Conservation (phyloP, 2,329 filamentous ascomycete genomes). For the Aspergillus pseudoglaucus region DNA sequence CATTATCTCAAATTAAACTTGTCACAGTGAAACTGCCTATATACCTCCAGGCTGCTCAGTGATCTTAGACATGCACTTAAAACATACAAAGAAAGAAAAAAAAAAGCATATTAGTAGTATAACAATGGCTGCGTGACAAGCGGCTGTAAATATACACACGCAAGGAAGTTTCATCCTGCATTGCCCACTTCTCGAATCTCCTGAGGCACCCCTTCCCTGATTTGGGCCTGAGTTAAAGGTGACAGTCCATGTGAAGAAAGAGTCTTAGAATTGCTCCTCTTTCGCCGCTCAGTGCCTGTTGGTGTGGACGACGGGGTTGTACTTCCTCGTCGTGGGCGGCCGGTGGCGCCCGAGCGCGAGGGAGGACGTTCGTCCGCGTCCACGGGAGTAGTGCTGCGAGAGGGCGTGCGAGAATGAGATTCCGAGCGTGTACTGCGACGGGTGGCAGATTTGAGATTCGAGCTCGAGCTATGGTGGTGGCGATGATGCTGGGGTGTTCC, state of each 20-base stretch:
- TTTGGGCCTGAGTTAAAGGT: constrained; percentile 32
- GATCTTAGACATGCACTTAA: no score
- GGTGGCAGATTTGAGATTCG: constrained; percentile 20
- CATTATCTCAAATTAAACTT: no score
- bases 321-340: constrained; percentile 31
- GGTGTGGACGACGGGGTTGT: constrained; percentile 19
- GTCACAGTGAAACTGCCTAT: no score
- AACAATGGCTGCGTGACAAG: no score
- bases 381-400: constrained; percentile 36
- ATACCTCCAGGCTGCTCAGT: no score
- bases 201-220: constrained; percentile 27
- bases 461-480: constrained; percentile 21
- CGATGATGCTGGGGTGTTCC: constrained; percentile 20
- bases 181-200: constrained; percentile 7
- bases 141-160: no score
- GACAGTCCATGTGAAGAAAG: constrained; percentile 24
- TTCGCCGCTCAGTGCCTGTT: constrained; percentile 23
- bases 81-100: no score
- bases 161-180: no score
- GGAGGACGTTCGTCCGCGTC: constrained; percentile 33
- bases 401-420: constrained; percentile 37
- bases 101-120: no score
- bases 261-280: constrained; percentile 25
- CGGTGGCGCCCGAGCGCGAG: constrained; percentile 24
- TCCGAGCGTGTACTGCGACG: constrained; percentile 32